Evolutionary conservation across 495 filamentous ascomycete genomes (phyloP).

Genomic region (Penicillium waksmanii): DNA sequence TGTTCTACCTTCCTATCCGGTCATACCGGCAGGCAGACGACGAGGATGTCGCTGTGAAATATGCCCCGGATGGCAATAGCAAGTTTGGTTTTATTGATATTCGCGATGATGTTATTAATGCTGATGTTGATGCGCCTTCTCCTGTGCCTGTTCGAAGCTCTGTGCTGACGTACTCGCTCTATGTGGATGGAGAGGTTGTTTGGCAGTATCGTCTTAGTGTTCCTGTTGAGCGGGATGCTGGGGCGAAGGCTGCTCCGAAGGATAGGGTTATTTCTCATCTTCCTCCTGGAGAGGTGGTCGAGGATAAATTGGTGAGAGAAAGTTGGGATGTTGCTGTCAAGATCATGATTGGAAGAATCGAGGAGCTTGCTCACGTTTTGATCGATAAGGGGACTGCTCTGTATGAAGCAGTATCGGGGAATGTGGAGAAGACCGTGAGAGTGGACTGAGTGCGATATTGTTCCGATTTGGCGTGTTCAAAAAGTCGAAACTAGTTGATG

Average conservation of each 20-base stretch:
- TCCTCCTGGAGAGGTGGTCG: conserved; percentile 34
- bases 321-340: conserved; percentile 25
- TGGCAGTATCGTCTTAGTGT: conserved; percentile 66
- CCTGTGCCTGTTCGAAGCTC: conserved; percentile 37
- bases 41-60: conserved; percentile 82
- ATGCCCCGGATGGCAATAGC: conserved; percentile 81
- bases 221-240: conserved; percentile 26
- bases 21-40: conserved; percentile 79
- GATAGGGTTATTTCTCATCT: conserved; percentile 6
- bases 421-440: conserved; percentile 16
- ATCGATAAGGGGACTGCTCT: conserved; percentile 8
- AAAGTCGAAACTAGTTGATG: too few species aligned
- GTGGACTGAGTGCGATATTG: conserved; percentile 14
- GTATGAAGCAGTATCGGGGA: conserved; percentile 20
- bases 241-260: not conserved
- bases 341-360: conserved; percentile 22
- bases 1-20: conserved; percentile 88
- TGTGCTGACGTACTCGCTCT: conserved; percentile 78
- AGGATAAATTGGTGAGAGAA: conserved; percentile 26
- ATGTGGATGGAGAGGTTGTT: conserved; percentile 73
- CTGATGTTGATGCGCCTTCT: conserved; percentile 44
- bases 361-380: conserved; percentile 16
- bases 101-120: conserved; percentile 58
- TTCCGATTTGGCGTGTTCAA: too few species aligned
- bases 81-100: conserved; percentile 94